phyloP scores from a whole-genome alignment of 306 rosid genomes.

The Styphnolobium japonicum region DNA sequence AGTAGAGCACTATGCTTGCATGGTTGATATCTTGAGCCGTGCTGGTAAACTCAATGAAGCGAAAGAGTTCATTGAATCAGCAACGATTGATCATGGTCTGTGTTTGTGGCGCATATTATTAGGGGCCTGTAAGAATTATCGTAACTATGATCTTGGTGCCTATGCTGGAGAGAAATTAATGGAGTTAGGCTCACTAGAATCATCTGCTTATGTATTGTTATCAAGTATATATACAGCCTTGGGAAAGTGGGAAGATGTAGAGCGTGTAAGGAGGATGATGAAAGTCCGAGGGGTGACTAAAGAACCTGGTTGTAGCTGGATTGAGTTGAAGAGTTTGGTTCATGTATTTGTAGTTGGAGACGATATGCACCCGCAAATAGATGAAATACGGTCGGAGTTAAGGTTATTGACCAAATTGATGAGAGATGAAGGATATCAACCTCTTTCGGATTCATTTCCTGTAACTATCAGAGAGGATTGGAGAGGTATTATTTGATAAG shows the following conservation, averaged over 20 bases:
- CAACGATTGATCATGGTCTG: constrained; percentile 63
- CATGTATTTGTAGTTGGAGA: constrained; percentile 92
- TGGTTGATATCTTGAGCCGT: constrained; percentile 87
- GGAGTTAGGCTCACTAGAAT: constrained; percentile 76
- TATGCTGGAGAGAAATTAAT: constrained; percentile 82
- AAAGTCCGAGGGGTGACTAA: constrained; percentile 68
- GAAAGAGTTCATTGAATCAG: constrained; percentile 76
- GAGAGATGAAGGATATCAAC: constrained; percentile 68
- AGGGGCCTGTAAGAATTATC: constrained; percentile 76
- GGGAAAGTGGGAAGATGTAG: constrained; percentile 69
- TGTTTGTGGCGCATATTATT: constrained; percentile 81
- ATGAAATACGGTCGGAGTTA: constrained; percentile 47
- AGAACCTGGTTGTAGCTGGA: constrained; percentile 96
- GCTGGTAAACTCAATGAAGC: constrained; percentile 80
- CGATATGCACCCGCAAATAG: constrained; percentile 72
- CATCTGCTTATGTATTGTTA: constrained; percentile 69
- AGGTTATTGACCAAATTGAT: constrained; percentile 52
- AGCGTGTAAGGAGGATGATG: constrained; percentile 77
- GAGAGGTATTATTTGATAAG: constrained; percentile 27
- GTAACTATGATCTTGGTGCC: constrained; percentile 64
- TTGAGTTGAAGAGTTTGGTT: constrained; percentile 67
- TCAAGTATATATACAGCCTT: constrained; percentile 69
- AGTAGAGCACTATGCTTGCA: constrained; percentile 84
- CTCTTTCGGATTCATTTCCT: constrained; percentile 26
- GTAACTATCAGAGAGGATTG: constrained; percentile 9